Evolutionary conservation across 345 rosid species (phyloP), one percentile per base, ranked within the genome.

Genomic region (Noccaea caerulescens): DNA sequence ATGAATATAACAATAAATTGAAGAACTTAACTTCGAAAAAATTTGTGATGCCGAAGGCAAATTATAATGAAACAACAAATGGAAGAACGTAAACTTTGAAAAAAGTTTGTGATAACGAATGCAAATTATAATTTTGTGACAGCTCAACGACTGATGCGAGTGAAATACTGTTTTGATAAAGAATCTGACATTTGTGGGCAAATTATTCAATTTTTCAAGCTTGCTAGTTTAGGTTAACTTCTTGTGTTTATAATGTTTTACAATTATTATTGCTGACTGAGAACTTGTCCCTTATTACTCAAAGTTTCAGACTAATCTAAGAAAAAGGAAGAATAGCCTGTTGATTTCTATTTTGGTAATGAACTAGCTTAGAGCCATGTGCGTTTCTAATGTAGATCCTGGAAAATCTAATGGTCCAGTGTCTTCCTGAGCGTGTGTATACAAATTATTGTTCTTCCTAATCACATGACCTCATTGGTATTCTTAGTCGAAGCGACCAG

Each of bases 61-160:
- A 68, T 36, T 33, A n/a, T 56, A 16, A 18, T 44, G 63, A 43
- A 44, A 68, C 44, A 68, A 33, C 18, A 30, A 9, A 34, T 56
- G 37, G 18, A 42, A 6, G 10, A 42, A 43, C 6, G 5, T 20
- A 44, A 25, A 10, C 51, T 54, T 30, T 44, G 43, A 8, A 3
- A 4, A 14, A 32, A 4, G 56, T 58, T 57, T 57, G 64, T 45
- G 37, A 36, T 55, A 44, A 3, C 44, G 6, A 32, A 10, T 32
- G 7, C 55, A 16, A 16, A 4, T 27, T 63, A 16, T 2, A 16
- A 6, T 6, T 16, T 32, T 32, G 45, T 33, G 72, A 68, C 55
- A 45, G 14, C 55, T 56, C 13, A 56, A 56, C 55, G 20, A 43
- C 34, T 68, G 64, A 44, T 56, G 45, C 9, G 25, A 68, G 51